Evolutionary conservation across 345 rosid genomes (phyloP).

Genomic region (Erucastrum elatum): DNA sequence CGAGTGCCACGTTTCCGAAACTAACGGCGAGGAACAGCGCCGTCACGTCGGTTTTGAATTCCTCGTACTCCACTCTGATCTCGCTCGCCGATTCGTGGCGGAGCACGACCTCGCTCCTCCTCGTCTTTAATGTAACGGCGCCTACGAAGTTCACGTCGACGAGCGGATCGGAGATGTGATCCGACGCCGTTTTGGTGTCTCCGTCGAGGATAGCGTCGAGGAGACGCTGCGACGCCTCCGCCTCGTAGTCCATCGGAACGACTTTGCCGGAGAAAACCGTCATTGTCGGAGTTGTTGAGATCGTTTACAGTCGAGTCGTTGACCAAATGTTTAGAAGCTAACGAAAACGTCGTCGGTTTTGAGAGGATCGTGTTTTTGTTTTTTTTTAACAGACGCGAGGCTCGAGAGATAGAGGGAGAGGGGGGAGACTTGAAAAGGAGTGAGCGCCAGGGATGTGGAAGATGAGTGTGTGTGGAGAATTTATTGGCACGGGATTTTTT

Average conservation of each 20-base stretch:
- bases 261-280: slow-evolving; percentile 81
- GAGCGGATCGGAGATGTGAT: slow-evolving; percentile 64
- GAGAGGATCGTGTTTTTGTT: slow-evolving; percentile 20
- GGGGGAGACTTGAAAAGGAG: slow-evolving; percentile 47
- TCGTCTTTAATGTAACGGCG: slow-evolving; percentile 66
- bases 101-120: slow-evolving; percentile 69
- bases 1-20: slow-evolving; percentile 71
- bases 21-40: slow-evolving; percentile 87
- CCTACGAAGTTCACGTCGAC: slow-evolving; percentile 91
- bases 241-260: slow-evolving; percentile 87
- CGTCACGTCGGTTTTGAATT: slow-evolving; percentile 91
- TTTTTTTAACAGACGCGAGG: slow-evolving; percentile 39
- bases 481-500: slow-evolving; percentile 36
- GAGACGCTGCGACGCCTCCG: slow-evolving; percentile 81
- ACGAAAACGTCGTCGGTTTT: slow-evolving; percentile 16
- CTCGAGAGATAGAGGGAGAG: slow-evolving; percentile 46
- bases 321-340: slow-evolving; percentile 20
- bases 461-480: slow-evolving; percentile 41
- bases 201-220: slow-evolving; percentile 70
- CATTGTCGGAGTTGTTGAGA: slow-evolving; percentile 42
- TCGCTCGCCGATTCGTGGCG: slow-evolving; percentile 65
- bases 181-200: slow-evolving; percentile 61
- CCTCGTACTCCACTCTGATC: slow-evolving; percentile 66
- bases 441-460: slow-evolving; percentile 52
- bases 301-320: background rate